Conservation (phyloP, 495 filamentous ascomycete genomes). For the Penicillium daleae region DNA sequence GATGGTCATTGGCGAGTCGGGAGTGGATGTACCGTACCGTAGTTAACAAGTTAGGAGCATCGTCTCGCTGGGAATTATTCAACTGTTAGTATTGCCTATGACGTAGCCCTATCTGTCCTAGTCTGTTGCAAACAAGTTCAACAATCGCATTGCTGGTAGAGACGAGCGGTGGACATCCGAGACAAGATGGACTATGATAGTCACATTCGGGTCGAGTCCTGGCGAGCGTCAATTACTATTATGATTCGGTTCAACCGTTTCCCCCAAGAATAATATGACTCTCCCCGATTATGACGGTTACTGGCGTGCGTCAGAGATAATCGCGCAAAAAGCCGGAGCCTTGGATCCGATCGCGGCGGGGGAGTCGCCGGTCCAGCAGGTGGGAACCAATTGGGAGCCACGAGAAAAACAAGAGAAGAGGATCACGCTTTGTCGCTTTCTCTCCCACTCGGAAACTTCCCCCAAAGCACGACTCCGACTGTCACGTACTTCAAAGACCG, state of each 20-base stretch:
- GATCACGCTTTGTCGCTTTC: neutral
- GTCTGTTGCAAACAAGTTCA: neutral
- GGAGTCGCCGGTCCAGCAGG: neutral
- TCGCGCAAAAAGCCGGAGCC: neutral
- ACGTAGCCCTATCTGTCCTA: neutral
- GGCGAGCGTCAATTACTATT: too few relatives aligned
- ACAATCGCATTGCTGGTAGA: neutral
- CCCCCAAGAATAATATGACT: too few relatives aligned
- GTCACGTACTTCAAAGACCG: too few relatives aligned
- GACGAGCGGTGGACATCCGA: neutral
- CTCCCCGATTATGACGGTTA: too few relatives aligned
- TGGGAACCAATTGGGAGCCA: neutral
- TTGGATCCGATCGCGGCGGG: slow-evolving; percentile 4
- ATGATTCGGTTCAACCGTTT: neutral
- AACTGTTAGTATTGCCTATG: neutral
- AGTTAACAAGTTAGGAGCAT: too few relatives aligned
- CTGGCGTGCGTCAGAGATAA: too few relatives aligned
- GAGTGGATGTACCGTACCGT: too few relatives aligned
- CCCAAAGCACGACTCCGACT: too few relatives aligned
- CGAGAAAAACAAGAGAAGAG: too few relatives aligned
- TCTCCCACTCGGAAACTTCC: neutral
- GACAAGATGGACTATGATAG: too few relatives aligned
- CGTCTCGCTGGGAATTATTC: too few relatives aligned
- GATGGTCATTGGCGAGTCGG: slow-evolving; percentile 1
- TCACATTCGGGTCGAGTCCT: too few relatives aligned